Evolutionary conservation across 352 stramenopile species (phyloP).

Genomic region (Phytophthora litchii): DNA sequence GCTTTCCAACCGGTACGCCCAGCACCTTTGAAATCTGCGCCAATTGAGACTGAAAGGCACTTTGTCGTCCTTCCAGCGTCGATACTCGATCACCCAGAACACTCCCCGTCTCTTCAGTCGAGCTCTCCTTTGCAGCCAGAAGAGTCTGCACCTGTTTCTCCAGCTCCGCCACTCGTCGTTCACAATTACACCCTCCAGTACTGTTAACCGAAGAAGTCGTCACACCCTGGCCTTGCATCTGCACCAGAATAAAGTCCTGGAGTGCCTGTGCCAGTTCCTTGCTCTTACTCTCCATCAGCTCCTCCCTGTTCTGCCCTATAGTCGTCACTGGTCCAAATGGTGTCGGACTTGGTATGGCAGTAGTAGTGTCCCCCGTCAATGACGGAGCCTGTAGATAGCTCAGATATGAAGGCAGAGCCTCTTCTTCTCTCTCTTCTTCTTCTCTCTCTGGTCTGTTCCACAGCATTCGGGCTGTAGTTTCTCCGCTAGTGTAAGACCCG

Average conservation of each 20-base stretch:
- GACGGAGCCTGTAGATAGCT: constrained; percentile 61
- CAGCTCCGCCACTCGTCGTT: constrained; percentile 60
- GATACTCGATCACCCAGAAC: constrained; percentile 70
- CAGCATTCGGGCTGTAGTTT: constrained; percentile 41
- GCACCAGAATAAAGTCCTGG: constrained; percentile 56
- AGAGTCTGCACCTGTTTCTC: constrained; percentile 60
- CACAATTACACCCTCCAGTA: constrained; percentile 42
- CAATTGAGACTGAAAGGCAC: constrained; percentile 81
- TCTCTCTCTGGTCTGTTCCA: constrained; percentile 65
- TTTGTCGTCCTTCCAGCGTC: constrained; percentile 76
- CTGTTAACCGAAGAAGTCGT: neutral
- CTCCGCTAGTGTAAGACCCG: constrained; percentile 37
- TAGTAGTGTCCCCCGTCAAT: constrained; percentile 11
- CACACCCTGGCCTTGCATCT: constrained; percentile 43
- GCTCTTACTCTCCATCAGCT: constrained; percentile 48
- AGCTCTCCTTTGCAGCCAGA: constrained; percentile 12
- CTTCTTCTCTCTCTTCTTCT: constrained; percentile 75
- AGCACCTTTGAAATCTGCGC: constrained; percentile 80
- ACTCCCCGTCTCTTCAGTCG: constrained; percentile 24
- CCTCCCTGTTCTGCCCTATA: neutral
- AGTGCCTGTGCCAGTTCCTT: constrained; percentile 57
- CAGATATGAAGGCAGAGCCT: constrained; percentile 74
- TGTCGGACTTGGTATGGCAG: neutral
- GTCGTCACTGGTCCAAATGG: constrained; percentile 5
- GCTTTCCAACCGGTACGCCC: constrained; percentile 63